Evolutionary conservation across 768 basidiomycete species (phyloP).

Genomic region (Suillus discolor): DNA sequence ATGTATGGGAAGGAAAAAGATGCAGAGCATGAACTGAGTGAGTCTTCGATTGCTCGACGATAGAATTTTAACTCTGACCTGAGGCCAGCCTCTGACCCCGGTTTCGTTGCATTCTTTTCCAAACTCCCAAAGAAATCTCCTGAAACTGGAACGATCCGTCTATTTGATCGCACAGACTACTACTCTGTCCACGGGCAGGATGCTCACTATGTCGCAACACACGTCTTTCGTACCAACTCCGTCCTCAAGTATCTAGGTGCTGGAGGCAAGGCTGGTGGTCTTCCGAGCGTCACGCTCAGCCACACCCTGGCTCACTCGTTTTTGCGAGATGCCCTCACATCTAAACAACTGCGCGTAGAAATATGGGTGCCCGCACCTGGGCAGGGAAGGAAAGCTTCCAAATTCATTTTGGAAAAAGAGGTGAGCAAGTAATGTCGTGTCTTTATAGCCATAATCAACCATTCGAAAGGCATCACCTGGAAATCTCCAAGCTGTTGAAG

Average conservation of each 20-base stretch:
- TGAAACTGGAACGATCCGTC: slow-evolving; percentile 79
- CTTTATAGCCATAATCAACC: slow-evolving; percentile 22
- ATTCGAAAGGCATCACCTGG: slow-evolving; percentile 68
- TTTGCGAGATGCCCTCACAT: slow-evolving; percentile 86
- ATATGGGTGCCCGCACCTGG: slow-evolving; percentile 82
- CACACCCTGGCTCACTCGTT: slow-evolving; percentile 76
- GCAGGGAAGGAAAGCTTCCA: slow-evolving; percentile 71
- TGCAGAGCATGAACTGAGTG: slow-evolving; percentile 36
- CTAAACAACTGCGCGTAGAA: slow-evolving; percentile 88
- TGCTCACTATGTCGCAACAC: slow-evolving; percentile 80
- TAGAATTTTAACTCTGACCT: slow-evolving; percentile 10
- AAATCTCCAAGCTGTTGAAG: slow-evolving; percentile 74
- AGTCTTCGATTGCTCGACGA: background rate
- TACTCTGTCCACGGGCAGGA: slow-evolving; percentile 91
- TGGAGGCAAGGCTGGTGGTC: slow-evolving; percentile 55
- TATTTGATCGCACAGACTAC: slow-evolving; percentile 84
- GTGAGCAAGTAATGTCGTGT: slow-evolving; percentile 37
- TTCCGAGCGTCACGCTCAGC: slow-evolving; percentile 81
- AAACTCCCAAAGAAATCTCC: slow-evolving; percentile 68
- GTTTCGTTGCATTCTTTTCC: slow-evolving; percentile 74
- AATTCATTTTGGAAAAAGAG: slow-evolving; percentile 83
- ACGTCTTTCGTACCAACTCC: slow-evolving; percentile 85
- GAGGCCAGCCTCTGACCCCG: slow-evolving; percentile 73
- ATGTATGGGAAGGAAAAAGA: slow-evolving; percentile 70
- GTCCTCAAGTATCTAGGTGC: slow-evolving; percentile 90